A percentile compares a stretch with the other conserved stretches of the same genome.
These are phyloP conservation scores for Pythium guiyangense DNA, from an alignment of 352 stramenopile species.

Conservation along the genomic window DNA sequence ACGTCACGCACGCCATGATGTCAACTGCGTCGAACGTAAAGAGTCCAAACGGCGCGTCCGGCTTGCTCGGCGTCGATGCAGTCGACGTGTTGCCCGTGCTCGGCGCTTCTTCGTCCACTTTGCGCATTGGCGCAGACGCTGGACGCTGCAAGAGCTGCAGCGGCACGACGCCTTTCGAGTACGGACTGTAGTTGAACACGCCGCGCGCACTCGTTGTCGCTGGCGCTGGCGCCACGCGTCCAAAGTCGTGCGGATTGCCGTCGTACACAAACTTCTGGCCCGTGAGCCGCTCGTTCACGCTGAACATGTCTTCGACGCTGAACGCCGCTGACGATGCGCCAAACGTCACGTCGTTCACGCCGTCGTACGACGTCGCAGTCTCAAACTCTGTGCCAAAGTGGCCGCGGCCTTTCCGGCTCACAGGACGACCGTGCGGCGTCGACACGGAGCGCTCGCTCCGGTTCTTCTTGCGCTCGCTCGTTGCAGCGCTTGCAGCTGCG, in stretches of 20 bases:
- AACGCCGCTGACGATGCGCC: constrained; percentile 66
- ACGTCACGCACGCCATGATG: constrained; percentile 88
- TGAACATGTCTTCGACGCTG: constrained; percentile 95
- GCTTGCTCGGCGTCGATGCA: constrained; percentile 27
- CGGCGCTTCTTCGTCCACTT: constrained; percentile 39
- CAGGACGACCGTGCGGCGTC: constrained; percentile 53
- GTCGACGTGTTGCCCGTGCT: constrained; percentile 1
- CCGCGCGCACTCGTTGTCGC: constrained; percentile 22
- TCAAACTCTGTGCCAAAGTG: constrained; percentile 85
- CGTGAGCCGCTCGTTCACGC: constrained; percentile 89
- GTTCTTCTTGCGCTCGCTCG: constrained; percentile 31
- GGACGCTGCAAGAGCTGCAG: constrained; percentile 36
- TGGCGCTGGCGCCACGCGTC: constrained; percentile 15
- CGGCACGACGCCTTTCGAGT: constrained; percentile 30
- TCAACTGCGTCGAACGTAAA: constrained; percentile 84
- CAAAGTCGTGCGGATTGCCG: constrained; percentile 94
- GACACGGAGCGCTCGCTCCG: constrained; percentile 55
- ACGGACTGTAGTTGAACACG: constrained; percentile 52
- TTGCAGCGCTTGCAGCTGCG: background rate
- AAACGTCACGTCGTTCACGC: constrained; percentile 88
- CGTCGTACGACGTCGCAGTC: constrained; percentile 74
- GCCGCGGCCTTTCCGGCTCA: constrained; percentile 42
- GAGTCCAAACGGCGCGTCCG: constrained; percentile 41
- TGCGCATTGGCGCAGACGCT: constrained; percentile 36
- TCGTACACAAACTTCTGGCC: constrained; percentile 93